A percentile compares a stretch with the other conserved stretches of the same genome.
These are phyloP conservation scores for Naganishia friedmannii DNA, from an alignment of 768 basidiomycete species.

Conservation along the genomic window DNA sequence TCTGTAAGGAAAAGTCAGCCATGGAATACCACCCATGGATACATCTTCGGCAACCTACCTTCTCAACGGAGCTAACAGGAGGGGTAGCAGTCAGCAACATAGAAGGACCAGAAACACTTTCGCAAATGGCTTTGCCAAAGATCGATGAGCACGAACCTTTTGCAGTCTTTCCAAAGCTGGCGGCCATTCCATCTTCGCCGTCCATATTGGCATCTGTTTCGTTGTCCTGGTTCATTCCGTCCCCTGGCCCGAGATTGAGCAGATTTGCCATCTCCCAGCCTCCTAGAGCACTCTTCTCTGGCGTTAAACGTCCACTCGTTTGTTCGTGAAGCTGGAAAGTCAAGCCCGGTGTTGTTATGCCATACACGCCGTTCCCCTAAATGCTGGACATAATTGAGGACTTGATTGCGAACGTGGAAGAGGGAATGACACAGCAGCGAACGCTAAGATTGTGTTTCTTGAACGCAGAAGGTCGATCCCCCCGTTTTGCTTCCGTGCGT, in stretches of 20 bases:
- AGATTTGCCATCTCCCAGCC: too few species aligned
- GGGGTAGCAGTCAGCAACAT: background rate
- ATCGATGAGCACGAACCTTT: background rate
- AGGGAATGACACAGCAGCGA: background rate
- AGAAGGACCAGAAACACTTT: background rate
- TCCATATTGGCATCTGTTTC: slow-evolving; percentile 17
- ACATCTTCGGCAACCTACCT: background rate
- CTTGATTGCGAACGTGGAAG: background rate
- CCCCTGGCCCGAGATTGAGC: background rate
- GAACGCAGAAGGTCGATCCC: too few species aligned
- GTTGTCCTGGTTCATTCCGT: slow-evolving; percentile 2
- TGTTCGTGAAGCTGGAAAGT: too few species aligned
- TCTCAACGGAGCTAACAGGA: slow-evolving; percentile 1
- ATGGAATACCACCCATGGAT: too few species aligned
- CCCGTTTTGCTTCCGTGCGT: too few species aligned
- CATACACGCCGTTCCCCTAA: background rate
- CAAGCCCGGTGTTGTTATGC: too few species aligned
- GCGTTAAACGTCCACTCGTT: too few species aligned
- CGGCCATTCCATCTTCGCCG: background rate
- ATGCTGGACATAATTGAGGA: background rate
- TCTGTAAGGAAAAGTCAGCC: background rate
- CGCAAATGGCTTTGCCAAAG: background rate
- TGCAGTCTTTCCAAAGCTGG: slow-evolving; percentile 16
- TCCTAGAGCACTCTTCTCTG: background rate
- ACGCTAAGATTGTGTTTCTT: too few species aligned